Conservation (phyloP, 306 rosid species). For the Quercus alba region DNA sequence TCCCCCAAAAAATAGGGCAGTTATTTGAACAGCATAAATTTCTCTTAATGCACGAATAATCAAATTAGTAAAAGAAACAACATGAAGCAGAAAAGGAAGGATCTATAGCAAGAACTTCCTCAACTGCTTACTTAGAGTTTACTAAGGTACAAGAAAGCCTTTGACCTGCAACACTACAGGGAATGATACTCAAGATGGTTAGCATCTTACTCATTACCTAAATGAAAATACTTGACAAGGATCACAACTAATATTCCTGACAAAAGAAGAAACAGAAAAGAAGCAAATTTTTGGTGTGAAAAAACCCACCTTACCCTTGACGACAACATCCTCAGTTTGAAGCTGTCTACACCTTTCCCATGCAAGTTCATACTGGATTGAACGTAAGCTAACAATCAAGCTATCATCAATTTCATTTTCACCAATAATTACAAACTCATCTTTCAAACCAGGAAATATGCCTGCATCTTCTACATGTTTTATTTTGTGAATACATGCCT, state of each 20-base stretch:
- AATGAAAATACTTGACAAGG: slow-evolving; percentile 3
- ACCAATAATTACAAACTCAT: slow-evolving; percentile 80
- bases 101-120: background rate
- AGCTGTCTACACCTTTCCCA: slow-evolving; percentile 99
- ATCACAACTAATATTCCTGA: background rate
- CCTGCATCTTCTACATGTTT: slow-evolving; percentile 82
- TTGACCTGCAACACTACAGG: background rate
- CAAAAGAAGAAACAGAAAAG: slow-evolving; percentile 4
- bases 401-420: slow-evolving; percentile 80
- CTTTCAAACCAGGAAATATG: slow-evolving; percentile 64
- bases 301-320: slow-evolving; percentile 94
- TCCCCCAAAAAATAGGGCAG: background rate
- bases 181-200: slow-evolving; percentile 1
- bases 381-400: slow-evolving; percentile 71
- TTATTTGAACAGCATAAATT: background rate
- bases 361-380: slow-evolving; percentile 73
- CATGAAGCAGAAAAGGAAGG: background rate
- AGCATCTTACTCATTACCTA: background rate
- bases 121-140: background rate
- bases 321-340: slow-evolving; percentile 90
- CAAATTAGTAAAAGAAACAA: background rate
- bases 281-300: slow-evolving; percentile 2
- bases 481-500: slow-evolving; percentile 66
- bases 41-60: background rate
- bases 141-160: background rate